Base-by-base conservation (phyloP, 2,329 filamentous ascomycete species). In the Penicillium digitatum region DNA sequence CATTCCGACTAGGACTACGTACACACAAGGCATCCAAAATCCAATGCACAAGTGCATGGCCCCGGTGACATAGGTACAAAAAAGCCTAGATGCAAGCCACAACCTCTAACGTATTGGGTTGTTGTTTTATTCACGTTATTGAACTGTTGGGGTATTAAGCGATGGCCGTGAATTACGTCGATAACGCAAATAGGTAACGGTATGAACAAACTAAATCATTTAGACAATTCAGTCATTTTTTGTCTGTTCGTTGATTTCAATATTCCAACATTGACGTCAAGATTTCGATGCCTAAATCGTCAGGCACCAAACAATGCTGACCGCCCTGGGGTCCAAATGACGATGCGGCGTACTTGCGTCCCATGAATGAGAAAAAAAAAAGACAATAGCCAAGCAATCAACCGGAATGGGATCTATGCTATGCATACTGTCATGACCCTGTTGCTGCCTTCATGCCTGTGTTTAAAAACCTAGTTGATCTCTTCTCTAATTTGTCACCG, bases 401-500 rank as follows among this genome's bases (percentile, higher is more conserved):
- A 47, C 31, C 32, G 24, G 26, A 14, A 40, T 62, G 57, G 50
- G 39, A 58, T 47, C 37, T 20, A 27, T 56, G 49, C 46, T 14
- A 44, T 44, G 38, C 56, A 53, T 38, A 55, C 39, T 54, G 22
- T 31, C 47, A 32, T 56, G 51, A 43, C 32, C 11, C 22, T 53
- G 48, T 53, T 57, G 50, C 44, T 29, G 14, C 39, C 49, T 44
- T 55, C 42, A 64, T 62, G 57, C 43, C 56, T 51, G 48, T 65
- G 40, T 62, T 62, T 34, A 52, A 49, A 26, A 62, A 44, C 34
- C 26, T 59, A 18, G 55, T 56, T 31, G 56, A 60, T 5, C 43
- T 62, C 39, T 48, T 63, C 38, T 46, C 55, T 45, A 56, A 39
- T n/a, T 46, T 61, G n/a, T 63, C 62, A 24, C 63, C 61, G 38